These are phyloP conservation scores for Pelargonium cotyledonis DNA, from an alignment of 441 rosid genomes.

Conservation along the genomic window DNA sequence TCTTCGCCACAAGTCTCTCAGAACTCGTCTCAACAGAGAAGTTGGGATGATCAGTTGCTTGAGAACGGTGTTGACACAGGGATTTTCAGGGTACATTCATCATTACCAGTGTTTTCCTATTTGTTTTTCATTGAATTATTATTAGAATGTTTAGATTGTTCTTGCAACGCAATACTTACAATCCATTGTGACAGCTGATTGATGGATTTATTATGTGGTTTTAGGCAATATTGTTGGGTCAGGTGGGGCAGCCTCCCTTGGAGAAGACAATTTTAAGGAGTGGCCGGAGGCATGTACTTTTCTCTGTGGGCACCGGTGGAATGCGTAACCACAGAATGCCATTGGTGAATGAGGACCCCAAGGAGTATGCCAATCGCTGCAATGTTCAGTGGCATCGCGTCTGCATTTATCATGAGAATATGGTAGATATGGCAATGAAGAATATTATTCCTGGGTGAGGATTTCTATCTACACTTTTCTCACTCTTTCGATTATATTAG, in stretches of 20 bases:
- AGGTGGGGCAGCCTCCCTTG: conserved; percentile 70
- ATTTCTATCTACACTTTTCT: background rate
- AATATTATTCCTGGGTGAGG: conserved; percentile 71
- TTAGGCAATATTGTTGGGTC: conserved; percentile 88
- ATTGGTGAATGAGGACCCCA: conserved; percentile 59
- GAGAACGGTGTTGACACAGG: conserved; percentile 77
- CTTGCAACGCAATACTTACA: background rate
- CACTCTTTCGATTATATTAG: no score
- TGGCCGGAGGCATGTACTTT: conserved; percentile 50
- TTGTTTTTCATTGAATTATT: background rate
- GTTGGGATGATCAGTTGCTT: conserved; percentile 41
- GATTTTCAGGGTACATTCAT: conserved; percentile 54
- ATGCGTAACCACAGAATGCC: conserved; percentile 70
- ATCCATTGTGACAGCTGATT: background rate
- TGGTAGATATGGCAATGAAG: conserved; percentile 55
- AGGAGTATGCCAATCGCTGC: conserved; percentile 57
- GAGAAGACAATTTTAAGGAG: conserved; percentile 59
- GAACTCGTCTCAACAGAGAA: conserved; percentile 24
- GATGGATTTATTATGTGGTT: conserved; percentile 15
- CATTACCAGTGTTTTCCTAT: background rate
- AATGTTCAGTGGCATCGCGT: conserved; percentile 93
- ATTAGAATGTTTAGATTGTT: background rate
- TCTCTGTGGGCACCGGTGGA: conserved; percentile 83
- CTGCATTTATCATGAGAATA: conserved; percentile 48
- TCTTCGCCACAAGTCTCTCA: conserved; percentile 14